Evolutionary conservation across 805 yeast species (phyloP).

Genomic region (Kuraishia floccosa): DNA sequence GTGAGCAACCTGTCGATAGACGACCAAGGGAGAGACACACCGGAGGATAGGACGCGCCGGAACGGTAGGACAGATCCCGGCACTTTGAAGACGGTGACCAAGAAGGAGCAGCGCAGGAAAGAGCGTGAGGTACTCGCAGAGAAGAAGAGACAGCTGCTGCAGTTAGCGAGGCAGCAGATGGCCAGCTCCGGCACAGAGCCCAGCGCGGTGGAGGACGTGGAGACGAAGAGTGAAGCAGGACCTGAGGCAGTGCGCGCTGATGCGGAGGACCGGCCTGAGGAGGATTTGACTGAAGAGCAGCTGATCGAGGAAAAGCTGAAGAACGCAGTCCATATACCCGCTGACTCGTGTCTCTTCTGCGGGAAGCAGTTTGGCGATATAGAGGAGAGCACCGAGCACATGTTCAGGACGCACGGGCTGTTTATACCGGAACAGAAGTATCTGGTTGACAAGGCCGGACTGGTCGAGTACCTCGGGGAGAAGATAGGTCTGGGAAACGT

Average conservation of each 20-base stretch:
- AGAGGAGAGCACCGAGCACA: constrained; percentile 48
- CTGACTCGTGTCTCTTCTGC: constrained; percentile 40
- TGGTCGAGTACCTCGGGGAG: constrained; percentile 67
- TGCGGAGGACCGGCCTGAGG: constrained; percentile 7
- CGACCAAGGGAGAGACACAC: too few relatives aligned
- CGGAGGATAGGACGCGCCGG: too few relatives aligned
- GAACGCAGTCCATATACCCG: constrained; percentile 34
- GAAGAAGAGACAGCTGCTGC: constrained; percentile 35
- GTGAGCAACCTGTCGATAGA: constrained; percentile 12
- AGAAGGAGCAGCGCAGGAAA: constrained; percentile 37
- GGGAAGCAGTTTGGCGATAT: constrained; percentile 21
- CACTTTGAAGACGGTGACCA: constrained; percentile 20
- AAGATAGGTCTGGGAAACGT: constrained; percentile 74
- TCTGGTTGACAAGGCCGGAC: constrained; percentile 57
- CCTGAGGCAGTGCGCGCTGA: not conserved
- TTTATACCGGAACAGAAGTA: constrained; percentile 77
- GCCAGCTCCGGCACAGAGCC: constrained; percentile 15
- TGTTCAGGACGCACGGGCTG: constrained; percentile 74
- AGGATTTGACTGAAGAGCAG: constrained; percentile 25
- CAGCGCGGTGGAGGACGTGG: constrained; percentile 1
- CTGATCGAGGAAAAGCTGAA: constrained; percentile 31
- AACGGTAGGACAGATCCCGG: constrained; percentile 11
- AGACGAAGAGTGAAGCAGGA: not conserved
- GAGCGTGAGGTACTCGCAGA: constrained; percentile 38
- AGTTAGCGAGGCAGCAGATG: constrained; percentile 32